Base-by-base conservation (phyloP, 768 basidiomycete species). In the Myochromella boudieri region DNA sequence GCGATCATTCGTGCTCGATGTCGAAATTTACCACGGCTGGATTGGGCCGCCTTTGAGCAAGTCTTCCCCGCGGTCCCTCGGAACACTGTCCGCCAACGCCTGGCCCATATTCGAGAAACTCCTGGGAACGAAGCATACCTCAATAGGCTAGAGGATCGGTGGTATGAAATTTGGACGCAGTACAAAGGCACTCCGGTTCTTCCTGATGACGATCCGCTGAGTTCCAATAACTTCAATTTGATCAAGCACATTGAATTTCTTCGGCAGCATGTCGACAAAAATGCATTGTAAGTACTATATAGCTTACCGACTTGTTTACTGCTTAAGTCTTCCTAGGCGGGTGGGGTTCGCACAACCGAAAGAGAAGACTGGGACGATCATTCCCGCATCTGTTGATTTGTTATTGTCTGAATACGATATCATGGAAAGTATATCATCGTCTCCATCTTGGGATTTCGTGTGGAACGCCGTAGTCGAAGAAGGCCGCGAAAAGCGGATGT, bases 1-100 rank as follows among this genome's bases (percentile, higher is more conserved):
- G 86, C 81, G 9, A 84, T 98, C 53, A 80, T 97, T 48, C 80
- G 80, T 55, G 86, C 85, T 27, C 85, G 95, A 12, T 87, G 86
- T 58, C 78, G 87, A 29, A 61, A 69, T 48, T 63, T 73, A 12
- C 68, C 77, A 26, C 77, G 81, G 46, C 70, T 88, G 41, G 85
- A 90, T 53, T 85, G 85, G 74, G 75, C 71, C 12, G 86, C 86
- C 6, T 74, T 91, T 41, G 81, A 82, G 48, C 85, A 89, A 59
- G 80, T 92, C 7, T 94, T 95, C 62, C 87, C 86, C 1, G 78
- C 81, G 12, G 79, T 89, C n/a, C 78, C 81, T 7, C 72, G 79
- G 46, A 86, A 85, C 55, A 83, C 81, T 3, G 81, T 91, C 15
- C 81, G 90, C 4, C 81, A 82, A 53, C 83, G 85, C 15, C 61